A percentile compares a stretch with the other conserved stretches of the same genome.
Evolutionary conservation across 345 rosid species (phyloP).

Genomic region (Erysimum cheiranthoides): DNA sequence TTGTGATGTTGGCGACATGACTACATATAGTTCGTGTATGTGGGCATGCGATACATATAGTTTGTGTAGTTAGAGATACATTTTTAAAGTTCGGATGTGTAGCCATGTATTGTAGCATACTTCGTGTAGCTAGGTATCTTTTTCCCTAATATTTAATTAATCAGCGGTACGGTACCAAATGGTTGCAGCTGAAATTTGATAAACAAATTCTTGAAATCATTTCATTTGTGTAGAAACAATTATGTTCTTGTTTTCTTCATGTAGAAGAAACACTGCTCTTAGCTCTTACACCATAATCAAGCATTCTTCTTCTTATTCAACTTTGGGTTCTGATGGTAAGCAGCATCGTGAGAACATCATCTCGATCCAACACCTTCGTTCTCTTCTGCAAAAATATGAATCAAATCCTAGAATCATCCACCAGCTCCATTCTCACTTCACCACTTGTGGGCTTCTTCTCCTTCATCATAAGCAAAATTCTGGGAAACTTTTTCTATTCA

Average conservation of each 20-base stretch:
- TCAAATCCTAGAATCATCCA: conserved; percentile 43
- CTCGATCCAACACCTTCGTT: conserved; percentile 34
- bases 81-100: too few species aligned
- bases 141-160: too few species aligned
- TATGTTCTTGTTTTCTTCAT: conserved; percentile 33
- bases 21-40: too few species aligned
- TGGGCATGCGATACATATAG: too few species aligned
- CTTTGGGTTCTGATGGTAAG: conserved; percentile 30
- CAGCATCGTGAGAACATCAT: conserved; percentile 4
- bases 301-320: conserved; percentile 26
- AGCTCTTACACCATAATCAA: conserved; percentile 29
- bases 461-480: conserved; percentile 35
- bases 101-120: too few species aligned
- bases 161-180: not conserved
- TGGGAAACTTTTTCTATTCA: conserved; percentile 47
- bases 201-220: not conserved
- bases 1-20: too few species aligned
- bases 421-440: conserved; percentile 57
- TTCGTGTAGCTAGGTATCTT: too few species aligned
- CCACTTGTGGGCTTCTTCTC: conserved; percentile 48
- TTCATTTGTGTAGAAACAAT: not conserved
- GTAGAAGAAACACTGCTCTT: conserved; percentile 13
- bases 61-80: too few species aligned
- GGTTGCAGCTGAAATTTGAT: not conserved
- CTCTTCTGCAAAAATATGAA: conserved; percentile 46